phyloP scores from a whole-genome alignment of 371 early-diverging fungal species.

The Mortierella sp. region DNA sequence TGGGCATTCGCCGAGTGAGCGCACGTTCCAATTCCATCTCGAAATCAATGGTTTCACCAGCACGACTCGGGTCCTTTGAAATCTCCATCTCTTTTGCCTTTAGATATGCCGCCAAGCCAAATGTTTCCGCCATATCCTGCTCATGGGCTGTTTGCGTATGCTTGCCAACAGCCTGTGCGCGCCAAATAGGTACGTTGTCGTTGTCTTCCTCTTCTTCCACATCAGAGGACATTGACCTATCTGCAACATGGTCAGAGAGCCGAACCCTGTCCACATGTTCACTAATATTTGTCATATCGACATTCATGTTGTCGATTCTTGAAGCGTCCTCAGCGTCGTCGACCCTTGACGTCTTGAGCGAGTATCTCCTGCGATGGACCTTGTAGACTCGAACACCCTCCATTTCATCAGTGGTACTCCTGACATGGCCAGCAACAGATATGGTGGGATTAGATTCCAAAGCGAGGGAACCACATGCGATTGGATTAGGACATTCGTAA shows the following conservation, averaged over 20 bases:
- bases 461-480: not conserved
- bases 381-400: slow-evolving; percentile 30
- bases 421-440: not conserved
- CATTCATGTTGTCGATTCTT: not conserved
- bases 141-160: slow-evolving; percentile 48
- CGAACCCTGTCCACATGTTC: slow-evolving; percentile 34
- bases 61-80: slow-evolving; percentile 32
- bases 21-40: slow-evolving; percentile 52
- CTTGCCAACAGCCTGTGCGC: slow-evolving; percentile 41
- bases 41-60: slow-evolving; percentile 46
- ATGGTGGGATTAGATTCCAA: not conserved
- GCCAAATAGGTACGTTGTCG: slow-evolving; percentile 45
- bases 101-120: slow-evolving; percentile 50
- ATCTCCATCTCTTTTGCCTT: slow-evolving; percentile 45
- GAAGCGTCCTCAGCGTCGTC: not conserved
- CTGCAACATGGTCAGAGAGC: slow-evolving; percentile 10
- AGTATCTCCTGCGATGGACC: slow-evolving; percentile 28
- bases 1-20: slow-evolving; percentile 47
- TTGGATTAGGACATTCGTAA: slow-evolving; percentile 16
- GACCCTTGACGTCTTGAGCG: slow-evolving; percentile 1
- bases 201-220: slow-evolving; percentile 7
- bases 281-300: slow-evolving; percentile 9
- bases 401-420: not conserved
- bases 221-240: slow-evolving; percentile 13
- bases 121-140: slow-evolving; percentile 52